Conservation (phyloP, 2,329 filamentous ascomycete genomes). For the Neocatenulostroma microsporum region DNA sequence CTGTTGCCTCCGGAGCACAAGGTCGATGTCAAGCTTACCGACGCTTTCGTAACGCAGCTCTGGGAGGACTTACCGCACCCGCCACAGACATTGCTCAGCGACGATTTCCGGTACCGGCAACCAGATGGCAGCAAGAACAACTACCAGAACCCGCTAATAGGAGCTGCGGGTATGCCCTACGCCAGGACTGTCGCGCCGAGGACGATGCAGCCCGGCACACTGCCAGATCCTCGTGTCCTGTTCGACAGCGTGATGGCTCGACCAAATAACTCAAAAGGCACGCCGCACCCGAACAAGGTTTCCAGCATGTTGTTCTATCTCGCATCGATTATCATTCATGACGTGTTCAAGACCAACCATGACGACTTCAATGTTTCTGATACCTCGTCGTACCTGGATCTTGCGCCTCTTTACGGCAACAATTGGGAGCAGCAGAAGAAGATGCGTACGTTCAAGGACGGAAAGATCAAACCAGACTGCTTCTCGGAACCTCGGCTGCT, state of each 20-base stretch:
- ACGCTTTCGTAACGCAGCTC: constrained; percentile 38
- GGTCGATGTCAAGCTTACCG: constrained; percentile 35
- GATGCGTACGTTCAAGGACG: constrained; percentile 57
- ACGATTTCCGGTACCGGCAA: constrained; percentile 41
- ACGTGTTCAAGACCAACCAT: constrained; percentile 59
- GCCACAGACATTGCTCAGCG: constrained; percentile 36
- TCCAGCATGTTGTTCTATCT: constrained; percentile 69
- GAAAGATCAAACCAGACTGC: constrained; percentile 63
- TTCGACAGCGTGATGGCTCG: constrained; percentile 63
- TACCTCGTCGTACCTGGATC: constrained; percentile 67
- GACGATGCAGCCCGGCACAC: constrained; percentile 50
- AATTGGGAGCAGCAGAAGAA: constrained; percentile 58
- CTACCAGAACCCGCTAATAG: constrained; percentile 55
- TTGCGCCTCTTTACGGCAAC: constrained; percentile 65
- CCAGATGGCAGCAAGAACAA: constrained; percentile 50
- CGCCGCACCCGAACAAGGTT: constrained; percentile 60
- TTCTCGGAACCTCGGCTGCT: constrained; percentile 60
- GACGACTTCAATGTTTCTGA: constrained; percentile 55
- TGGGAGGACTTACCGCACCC: constrained; percentile 45
- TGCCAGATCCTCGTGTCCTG: constrained; percentile 58
- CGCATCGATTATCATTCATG: constrained; percentile 57
- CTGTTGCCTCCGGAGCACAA: constrained; percentile 36
- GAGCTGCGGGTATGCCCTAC: constrained; percentile 59
- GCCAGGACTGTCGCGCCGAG: constrained; percentile 57
- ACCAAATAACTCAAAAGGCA: constrained; percentile 47